Conservation (phyloP, 495 filamentous ascomycete species). For the Chaetomium fimeti region DNA sequence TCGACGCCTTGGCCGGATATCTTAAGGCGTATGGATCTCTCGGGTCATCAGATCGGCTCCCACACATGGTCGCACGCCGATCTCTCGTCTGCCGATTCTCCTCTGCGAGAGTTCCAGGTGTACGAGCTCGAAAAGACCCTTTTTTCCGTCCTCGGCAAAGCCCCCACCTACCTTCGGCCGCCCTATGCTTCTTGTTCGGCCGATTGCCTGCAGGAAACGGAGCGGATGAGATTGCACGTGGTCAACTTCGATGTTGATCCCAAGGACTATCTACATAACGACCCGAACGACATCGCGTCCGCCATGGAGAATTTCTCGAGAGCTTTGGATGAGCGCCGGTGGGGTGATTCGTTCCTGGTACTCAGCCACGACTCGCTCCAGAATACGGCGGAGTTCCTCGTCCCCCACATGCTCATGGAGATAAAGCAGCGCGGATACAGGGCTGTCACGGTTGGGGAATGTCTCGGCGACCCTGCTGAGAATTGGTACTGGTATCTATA, state of each 20-base stretch:
- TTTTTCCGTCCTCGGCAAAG: slow-evolving; percentile 35
- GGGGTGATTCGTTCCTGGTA: slow-evolving; percentile 30
- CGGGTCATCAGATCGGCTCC: slow-evolving; percentile 38
- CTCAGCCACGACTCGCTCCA: slow-evolving; percentile 43
- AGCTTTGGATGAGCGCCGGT: slow-evolving; percentile 25
- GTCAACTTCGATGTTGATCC: slow-evolving; percentile 47
- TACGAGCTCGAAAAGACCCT: slow-evolving; percentile 33
- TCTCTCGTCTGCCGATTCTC: slow-evolving; percentile 26
- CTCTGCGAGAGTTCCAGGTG: slow-evolving; percentile 33
- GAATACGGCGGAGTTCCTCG: slow-evolving; percentile 37
- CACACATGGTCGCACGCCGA: slow-evolving; percentile 45
- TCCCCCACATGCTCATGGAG: slow-evolving; percentile 35
- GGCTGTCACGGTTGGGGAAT: slow-evolving; percentile 59
- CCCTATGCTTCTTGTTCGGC: slow-evolving; percentile 40
- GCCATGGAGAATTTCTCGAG: slow-evolving; percentile 31
- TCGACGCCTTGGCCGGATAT: slow-evolving; percentile 37
- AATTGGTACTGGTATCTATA: slow-evolving; percentile 57
- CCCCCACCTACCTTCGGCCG: slow-evolving; percentile 47
- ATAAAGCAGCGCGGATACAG: slow-evolving; percentile 31
- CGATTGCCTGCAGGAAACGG: slow-evolving; percentile 33
- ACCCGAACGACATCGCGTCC: slow-evolving; percentile 21
- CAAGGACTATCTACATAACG: slow-evolving; percentile 41
- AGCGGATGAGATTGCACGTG: slow-evolving; percentile 42
- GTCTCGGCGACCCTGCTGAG: slow-evolving; percentile 54
- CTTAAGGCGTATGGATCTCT: slow-evolving; percentile 33